Conservation (phyloP, 768 basidiomycete species). For the Sporobolomyces pararoseus region DNA sequence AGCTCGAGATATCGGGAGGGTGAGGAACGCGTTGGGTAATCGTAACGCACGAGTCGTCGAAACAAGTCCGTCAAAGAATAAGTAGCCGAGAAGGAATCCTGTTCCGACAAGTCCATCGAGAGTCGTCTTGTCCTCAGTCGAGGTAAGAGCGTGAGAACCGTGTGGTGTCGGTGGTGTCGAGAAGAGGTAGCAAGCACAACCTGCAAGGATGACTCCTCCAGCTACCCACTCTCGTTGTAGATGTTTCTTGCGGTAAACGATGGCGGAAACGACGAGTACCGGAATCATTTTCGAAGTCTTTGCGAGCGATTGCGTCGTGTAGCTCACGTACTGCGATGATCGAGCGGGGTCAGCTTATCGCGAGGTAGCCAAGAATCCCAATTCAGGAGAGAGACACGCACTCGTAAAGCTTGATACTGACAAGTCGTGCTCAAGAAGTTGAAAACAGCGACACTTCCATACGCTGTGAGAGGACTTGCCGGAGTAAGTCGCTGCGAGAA, state of each 20-base stretch:
- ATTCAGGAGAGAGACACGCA: neutral
- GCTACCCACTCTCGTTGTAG: conserved; percentile 39
- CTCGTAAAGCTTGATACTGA: conserved; percentile 43
- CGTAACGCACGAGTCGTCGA: conserved; percentile 36
- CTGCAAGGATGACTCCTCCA: conserved; percentile 38
- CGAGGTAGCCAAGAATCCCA: neutral
- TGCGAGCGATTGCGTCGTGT: conserved; percentile 42
- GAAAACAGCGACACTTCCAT: conserved; percentile 38
- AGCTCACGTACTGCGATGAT: conserved; percentile 28
- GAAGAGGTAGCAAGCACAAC: conserved; percentile 43
- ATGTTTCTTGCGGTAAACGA: conserved; percentile 42
- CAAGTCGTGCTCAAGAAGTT: conserved; percentile 44
- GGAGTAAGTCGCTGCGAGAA: conserved; percentile 18
- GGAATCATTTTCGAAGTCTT: conserved; percentile 46
- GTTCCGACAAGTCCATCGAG: conserved; percentile 29
- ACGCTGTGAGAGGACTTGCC: conserved; percentile 15
- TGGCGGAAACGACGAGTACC: conserved; percentile 42
- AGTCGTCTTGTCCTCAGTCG: neutral
- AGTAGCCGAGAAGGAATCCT: conserved; percentile 37
- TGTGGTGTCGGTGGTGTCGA: conserved; percentile 25
- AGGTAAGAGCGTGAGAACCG: conserved; percentile 9
- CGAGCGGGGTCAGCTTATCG: neutral
- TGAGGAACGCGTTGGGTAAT: neutral
- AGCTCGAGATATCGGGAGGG: neutral
- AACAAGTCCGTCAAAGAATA: conserved; percentile 45